Evolutionary conservation across 78 protist genomes (phyloP), one percentile per base, ranked within the genome.

Genomic region (Emiliania huxleyi): DNA sequence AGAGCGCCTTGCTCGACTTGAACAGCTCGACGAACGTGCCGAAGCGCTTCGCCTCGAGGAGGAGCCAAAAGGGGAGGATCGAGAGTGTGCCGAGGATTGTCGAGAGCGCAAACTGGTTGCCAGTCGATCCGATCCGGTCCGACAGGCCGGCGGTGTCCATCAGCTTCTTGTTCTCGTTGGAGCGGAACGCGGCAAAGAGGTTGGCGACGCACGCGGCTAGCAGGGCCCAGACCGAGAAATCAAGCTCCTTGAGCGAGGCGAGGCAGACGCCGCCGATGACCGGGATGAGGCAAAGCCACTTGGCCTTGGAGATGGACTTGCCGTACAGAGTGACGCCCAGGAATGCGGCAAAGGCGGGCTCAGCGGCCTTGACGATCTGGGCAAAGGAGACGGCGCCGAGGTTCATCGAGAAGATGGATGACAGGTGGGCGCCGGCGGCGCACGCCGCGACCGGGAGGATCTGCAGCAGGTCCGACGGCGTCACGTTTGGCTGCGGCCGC

Each of bases 201-300:
- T 91, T 91, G 90, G 93, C 93, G 33, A 91, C 1, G 49, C 69
- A 48, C 40, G 93, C 93, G 22, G 93, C 26, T 77, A 91, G 33
- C 23, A 91, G 93, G 15, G 93, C 93, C 37, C n/a, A 8, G 75
- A 62, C 85, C 42, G 85, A 77, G 85, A 77, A 77, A 48, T 77
- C 87, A 43, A 91, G 73, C 55, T 84, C 93, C 79, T 79, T 79
- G 84, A 79, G 38, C 18, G 93, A 91, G 43, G 93, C 93, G 56
- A 91, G 93, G 83, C 85, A 52, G 38, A 91, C 93, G 52, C 93
- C 93, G 49, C 93, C 93, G 79, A 91, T 91, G 45, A 91, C 93
- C 0, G 93, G 93, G 81, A 91, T 79, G 33, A 91, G 93, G 75
- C 89, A 79, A 38, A 91, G 90, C 93, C 93, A 91, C 93, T 91